These are phyloP conservation scores for Hericium erinaceus DNA, from an alignment of 768 basidiomycete species.

Conservation along the genomic window DNA sequence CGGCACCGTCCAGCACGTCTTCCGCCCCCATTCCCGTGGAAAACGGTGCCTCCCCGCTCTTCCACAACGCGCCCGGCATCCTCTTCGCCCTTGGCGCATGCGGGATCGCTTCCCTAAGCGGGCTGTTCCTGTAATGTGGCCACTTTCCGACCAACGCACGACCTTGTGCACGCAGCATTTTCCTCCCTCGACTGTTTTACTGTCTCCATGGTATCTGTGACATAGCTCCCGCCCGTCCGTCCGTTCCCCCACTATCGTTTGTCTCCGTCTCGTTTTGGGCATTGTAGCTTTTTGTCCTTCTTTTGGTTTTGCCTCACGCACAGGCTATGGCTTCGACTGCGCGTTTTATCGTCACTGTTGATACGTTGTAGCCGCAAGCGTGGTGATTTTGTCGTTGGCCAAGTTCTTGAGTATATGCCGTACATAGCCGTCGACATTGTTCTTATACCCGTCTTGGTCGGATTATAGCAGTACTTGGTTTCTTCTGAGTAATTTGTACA, in stretches of 20 bases:
- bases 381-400: no score
- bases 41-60: background rate
- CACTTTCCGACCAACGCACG: background rate
- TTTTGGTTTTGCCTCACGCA: no score
- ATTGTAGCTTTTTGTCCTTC: background rate
- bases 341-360: no score
- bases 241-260: background rate
- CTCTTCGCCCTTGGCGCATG: slow-evolving; percentile 2
- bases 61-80: background rate
- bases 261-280: background rate
- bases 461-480: no score
- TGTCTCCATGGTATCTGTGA: background rate
- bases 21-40: background rate
- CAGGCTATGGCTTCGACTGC: no score
- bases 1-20: background rate
- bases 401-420: no score
- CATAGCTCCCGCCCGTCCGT: background rate
- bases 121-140: background rate
- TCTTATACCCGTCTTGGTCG: no score
- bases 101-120: background rate
- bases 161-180: background rate
- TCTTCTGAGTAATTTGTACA: no score
- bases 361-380: no score
- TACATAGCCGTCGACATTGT: no score
- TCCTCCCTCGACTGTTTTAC: background rate